Base-by-base conservation (phyloP, 805 yeast genomes). In the Sugiyamaella smithiae region DNA sequence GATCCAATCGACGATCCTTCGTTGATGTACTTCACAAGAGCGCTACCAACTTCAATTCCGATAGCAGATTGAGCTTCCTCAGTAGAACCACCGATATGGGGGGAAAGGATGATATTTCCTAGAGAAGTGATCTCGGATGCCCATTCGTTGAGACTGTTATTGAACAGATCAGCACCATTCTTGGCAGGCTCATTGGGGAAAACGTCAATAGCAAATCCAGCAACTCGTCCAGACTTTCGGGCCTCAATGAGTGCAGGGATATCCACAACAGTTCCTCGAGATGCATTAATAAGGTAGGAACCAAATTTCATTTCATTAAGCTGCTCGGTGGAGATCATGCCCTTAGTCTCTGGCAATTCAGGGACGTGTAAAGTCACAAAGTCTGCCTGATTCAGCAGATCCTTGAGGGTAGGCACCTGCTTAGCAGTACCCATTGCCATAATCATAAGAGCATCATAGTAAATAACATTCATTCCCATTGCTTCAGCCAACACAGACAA, bases 1-100 rank as follows among this genome's bases (percentile, higher is more conserved):
- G 98, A 90, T 63, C 97, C 98, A 44, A 79, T 79, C 12, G 98
- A 86, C 63, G 82, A 76, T 75, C 99, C 99, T 76, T 91, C 98
- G 72, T 90, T 91, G 68, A 93, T 85, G 75, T 89, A 93, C 67
- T 87, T 88, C 57, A 90, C 76, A 63, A 93, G 77, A 33, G 96
- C 82, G 40, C 85, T 76, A 52, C 84, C 88, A 53, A 93, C 99
- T 74, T 93, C 99, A 53, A 91, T 75, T 73, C 99, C 99, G 65
- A 93, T 93, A 35, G 98, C 96, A 49, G 87, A 78, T 77, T 93
- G 99, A 32, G 99, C 99, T 76, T 93, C 99, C 71, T 91, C 98
- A 42, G 99, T 93, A 45, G 97, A 89, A 58, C 99, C 99, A 72
- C 99, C 99, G 60, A 93, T 93, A 67, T 93, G 99, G 28, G 99